Evolutionary conservation across 768 basidiomycete genomes (phyloP).

Genomic region (Lactarius akahatsu): DNA sequence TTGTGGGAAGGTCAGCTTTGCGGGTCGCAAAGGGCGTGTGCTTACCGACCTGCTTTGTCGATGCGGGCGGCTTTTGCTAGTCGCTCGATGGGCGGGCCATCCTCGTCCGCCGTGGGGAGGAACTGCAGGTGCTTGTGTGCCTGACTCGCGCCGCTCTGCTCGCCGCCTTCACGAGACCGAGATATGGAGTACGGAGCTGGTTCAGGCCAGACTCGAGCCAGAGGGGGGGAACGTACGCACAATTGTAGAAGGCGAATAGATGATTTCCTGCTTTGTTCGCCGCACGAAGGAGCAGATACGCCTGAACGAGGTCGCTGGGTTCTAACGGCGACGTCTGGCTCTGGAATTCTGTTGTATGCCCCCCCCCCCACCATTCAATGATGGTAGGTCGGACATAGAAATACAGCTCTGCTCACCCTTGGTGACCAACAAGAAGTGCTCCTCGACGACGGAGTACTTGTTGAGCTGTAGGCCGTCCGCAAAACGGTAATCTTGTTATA

Average conservation of each 20-base stretch:
- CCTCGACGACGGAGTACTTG: slow-evolving; percentile 79
- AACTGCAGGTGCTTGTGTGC: slow-evolving; percentile 91
- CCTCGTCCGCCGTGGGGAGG: slow-evolving; percentile 56
- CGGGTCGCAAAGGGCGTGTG: slow-evolving; percentile 10
- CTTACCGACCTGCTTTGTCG: slow-evolving; percentile 52
- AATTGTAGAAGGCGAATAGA: slow-evolving; percentile 90
- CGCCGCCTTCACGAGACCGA: slow-evolving; percentile 53
- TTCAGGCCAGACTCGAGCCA: neutral
- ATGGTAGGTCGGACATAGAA: neutral
- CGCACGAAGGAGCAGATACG: slow-evolving; percentile 71
- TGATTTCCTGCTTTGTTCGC: slow-evolving; percentile 58
- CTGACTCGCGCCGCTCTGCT: slow-evolving; percentile 84
- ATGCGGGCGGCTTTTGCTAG: slow-evolving; percentile 58
- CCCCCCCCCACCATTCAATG: neutral
- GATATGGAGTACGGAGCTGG: neutral
- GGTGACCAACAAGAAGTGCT: slow-evolving; percentile 85
- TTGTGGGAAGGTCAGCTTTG: neutral
- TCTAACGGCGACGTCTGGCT: slow-evolving; percentile 78
- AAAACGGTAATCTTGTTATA: neutral
- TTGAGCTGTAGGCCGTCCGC: slow-evolving; percentile 57
- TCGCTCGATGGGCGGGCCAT: slow-evolving; percentile 75
- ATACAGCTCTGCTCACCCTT: slow-evolving; percentile 53
- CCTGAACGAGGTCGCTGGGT: slow-evolving; percentile 75
- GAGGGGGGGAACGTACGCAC: slow-evolving; percentile 40
- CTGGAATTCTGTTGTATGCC: slow-evolving; percentile 54